Base-by-base conservation (phyloP, 1,284 basidiomycete species). In the Albatrellus sp. region DNA sequence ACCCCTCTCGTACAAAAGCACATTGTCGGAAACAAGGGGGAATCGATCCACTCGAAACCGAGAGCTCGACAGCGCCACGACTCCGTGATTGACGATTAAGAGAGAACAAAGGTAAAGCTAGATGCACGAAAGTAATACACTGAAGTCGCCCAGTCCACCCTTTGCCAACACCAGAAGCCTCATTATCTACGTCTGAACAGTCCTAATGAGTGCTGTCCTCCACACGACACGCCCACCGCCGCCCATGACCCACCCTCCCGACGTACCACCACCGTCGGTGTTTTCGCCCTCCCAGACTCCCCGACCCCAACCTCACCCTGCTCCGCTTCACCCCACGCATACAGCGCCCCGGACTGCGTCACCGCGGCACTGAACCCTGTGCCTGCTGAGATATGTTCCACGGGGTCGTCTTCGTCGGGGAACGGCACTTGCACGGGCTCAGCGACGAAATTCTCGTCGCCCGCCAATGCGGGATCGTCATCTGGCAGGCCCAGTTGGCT, bases 321-420 rank as follows among this genome's bases (percentile, higher is more conserved):
- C 43, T 79, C 75, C 16, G 89, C 88, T 51, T 85, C 77, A 40
- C 90, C 90, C 90, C 90, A 94, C 34, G 80, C 71, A 58, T 90
- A 92, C 49, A 90, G 65, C 24, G 84, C 81, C 10, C 90, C 90
- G 37, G 73, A 79, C 45, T 66, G 64, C 13, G 85, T 86, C 40
- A 92, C 73, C 3, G 87, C 91, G 49, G 92, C 72, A 54, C 84
- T 91, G 60, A 88, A 87, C 54, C 90, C 77, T 33, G 77, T 76
- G 2, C 91, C 92, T 9, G 74, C 78, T 2, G 83, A 76, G 52
- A 96, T 73, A 44, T 79, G 72, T 13, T 81, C 70, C 51, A 93
- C 77, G 5, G 77, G 79, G 57, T 90, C 87, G 37, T 71, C 64
- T n/a, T 60, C 61, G 50, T 75, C 72, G 0, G 84, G 83, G 68